Evolutionary conservation across 2,329 filamentous ascomycete species (phyloP).

Genomic region (Parascedosporium putredinis): DNA sequence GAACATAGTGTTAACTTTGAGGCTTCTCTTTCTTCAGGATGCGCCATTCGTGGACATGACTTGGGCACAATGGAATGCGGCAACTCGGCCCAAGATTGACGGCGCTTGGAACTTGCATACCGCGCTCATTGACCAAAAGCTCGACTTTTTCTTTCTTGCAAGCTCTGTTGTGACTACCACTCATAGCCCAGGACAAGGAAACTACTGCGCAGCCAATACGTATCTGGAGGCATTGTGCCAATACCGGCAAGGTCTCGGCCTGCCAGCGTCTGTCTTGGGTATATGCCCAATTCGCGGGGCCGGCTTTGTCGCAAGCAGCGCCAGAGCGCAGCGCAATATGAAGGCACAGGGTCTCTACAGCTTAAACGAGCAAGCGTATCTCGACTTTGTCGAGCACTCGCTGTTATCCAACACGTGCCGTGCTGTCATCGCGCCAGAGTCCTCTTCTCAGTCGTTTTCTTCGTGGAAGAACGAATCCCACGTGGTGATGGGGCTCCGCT

Average conservation of each 20-base stretch:
- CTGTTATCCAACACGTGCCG: neutral
- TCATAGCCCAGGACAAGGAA: slow-evolving; percentile 46
- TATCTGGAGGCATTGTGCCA: slow-evolving; percentile 38
- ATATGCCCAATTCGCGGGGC: slow-evolving; percentile 19
- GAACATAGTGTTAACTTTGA: neutral
- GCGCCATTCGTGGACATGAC: slow-evolving; percentile 24
- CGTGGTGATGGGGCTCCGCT: slow-evolving; percentile 4
- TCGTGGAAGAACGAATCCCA: slow-evolving; percentile 1
- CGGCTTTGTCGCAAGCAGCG: neutral
- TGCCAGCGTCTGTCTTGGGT: slow-evolving; percentile 38
- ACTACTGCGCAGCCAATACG: slow-evolving; percentile 45
- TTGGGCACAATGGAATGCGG: slow-evolving; percentile 21
- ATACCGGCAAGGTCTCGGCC: slow-evolving; percentile 22
- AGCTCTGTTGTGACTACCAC: slow-evolving; percentile 29
- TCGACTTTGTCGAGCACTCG: slow-evolving; percentile 3
- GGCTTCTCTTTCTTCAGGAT: slow-evolving; percentile 15
- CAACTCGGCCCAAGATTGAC: slow-evolving; percentile 23
- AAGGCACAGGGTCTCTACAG: slow-evolving; percentile 1
- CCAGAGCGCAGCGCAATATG: neutral
- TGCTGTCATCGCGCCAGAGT: neutral
- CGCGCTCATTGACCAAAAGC: slow-evolving; percentile 13
- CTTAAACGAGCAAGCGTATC: slow-evolving; percentile 1
- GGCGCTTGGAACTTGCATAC: slow-evolving; percentile 31
- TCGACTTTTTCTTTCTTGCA: slow-evolving; percentile 28
- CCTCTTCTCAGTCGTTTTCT: neutral